Base-by-base conservation (phyloP, 2,329 filamentous ascomycete genomes). In the Arthrobotrys megalospora region DNA sequence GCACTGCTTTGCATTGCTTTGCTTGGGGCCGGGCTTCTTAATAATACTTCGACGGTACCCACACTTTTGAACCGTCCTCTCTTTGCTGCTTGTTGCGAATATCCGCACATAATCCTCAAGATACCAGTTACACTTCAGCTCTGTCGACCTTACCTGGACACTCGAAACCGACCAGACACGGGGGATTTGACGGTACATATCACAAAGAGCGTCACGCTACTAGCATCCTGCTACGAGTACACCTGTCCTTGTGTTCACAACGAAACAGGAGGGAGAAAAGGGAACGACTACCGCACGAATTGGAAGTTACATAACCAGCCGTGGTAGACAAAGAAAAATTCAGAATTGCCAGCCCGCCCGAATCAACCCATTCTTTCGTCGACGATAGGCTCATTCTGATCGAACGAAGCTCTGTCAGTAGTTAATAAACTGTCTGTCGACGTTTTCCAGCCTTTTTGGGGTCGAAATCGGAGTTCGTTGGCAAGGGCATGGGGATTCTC, bases 21-120 rank as follows among this genome's bases (percentile, higher is more conserved):
- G 16, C 52, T 53, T 70, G 55, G 34, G 53, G 16, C n/a, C 34
- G 24, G 50, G 65, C 65, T 24, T 66, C 66, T 71, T 72, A 67
- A 72, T 78, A 78, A 78, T 78, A 67, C 75, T 78, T 78, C 53
- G 43, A 68, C 55, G 60, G 67, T 78, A 72, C 75, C 75, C 75
- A 67, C 66, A 71, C 65, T 19, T 19, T 62, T 34, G 67, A 64
- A 45, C 19, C 28, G 63, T n/a, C 45, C 47, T 48, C 60, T 63
- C 24, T 65, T 67, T 64, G 41, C 34, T 60, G 41, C 45, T 65
- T 53, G 43, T 66, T 67, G 70, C 47, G 60, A 73, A 64, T 64
- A 66, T 66, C 38, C 69, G 43, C 58, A 71, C 60, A 71, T 45
- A 45, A 60, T 64, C 53, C 45, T 64, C 67, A 64, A 50, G 14